Percentiles rank a stretch among this genome's conserved stretches.
Conservation (phyloP, 2,329 filamentous ascomycete genomes). For the Fusarium sterilihyphosum region DNA sequence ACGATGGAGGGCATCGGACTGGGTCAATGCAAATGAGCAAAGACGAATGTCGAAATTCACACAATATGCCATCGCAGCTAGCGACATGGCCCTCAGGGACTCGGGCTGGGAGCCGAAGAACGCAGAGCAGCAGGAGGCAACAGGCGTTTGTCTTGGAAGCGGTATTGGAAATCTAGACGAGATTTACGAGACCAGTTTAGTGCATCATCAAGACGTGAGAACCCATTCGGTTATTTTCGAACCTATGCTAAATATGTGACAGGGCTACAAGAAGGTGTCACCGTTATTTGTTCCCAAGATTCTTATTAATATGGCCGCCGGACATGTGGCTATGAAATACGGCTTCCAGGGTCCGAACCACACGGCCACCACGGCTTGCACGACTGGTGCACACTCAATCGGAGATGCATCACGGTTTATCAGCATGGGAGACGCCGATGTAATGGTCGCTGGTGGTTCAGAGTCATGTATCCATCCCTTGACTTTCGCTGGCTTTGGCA, state of each 20-base stretch:
- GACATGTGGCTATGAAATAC: constrained; percentile 92
- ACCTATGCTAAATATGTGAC: constrained; percentile 14
- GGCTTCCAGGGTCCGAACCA: constrained; percentile 93
- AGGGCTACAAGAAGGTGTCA: constrained; percentile 94
- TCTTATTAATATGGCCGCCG: constrained; percentile 93
- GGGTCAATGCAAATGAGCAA: constrained; percentile 63
- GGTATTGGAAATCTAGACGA: constrained; percentile 96
- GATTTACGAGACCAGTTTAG: constrained; percentile 83
- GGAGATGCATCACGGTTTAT: constrained; percentile 95
- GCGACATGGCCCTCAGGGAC: constrained; percentile 86
- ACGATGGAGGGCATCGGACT: constrained; percentile 64
- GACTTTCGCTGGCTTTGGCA: constrained; percentile 89
- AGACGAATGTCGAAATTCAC: constrained; percentile 91
- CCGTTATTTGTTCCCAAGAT: constrained; percentile 93
- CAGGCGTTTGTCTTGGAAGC: constrained; percentile 92
- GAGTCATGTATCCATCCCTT: constrained; percentile 97
- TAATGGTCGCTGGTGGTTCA: constrained; percentile 95
- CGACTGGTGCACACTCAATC: constrained; percentile 93
- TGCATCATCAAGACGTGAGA: constrained; percentile 76
- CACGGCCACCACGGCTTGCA: constrained; percentile 92
- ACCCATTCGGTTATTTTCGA: not conserved
- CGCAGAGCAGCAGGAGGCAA: constrained; percentile 74
- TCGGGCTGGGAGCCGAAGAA: constrained; percentile 76
- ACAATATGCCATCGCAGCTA: constrained; percentile 89
- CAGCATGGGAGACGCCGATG: constrained; percentile 87